Evolutionary conservation across 2,329 filamentous ascomycete species (phyloP).

Genomic region (Phoma sp.): DNA sequence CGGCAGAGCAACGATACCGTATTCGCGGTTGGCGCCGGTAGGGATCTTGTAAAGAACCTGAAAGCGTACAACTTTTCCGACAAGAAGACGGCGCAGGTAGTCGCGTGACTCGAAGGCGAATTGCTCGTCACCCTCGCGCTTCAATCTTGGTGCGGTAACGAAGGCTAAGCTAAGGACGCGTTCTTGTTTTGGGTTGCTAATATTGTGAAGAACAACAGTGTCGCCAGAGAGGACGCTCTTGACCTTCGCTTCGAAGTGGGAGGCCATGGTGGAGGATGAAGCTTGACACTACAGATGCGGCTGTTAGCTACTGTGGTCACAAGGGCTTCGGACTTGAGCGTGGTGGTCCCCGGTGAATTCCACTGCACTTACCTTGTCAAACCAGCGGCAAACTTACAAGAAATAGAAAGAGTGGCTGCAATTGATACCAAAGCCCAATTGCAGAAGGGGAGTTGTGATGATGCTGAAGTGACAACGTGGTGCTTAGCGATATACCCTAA

Average conservation of each 20-base stretch:
- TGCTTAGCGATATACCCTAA: conserved; percentile 20
- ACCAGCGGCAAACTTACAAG: conserved; percentile 10
- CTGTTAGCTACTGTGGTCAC: conserved; percentile 19
- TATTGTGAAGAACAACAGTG: conserved; percentile 82
- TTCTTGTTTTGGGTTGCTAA: conserved; percentile 82
- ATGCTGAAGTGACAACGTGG: conserved; percentile 21
- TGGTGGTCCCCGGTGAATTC: not conserved
- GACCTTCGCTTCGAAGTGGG: conserved; percentile 62
- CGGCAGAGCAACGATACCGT: conserved; percentile 79
- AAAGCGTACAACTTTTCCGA: conserved; percentile 89
- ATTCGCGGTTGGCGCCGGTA: conserved; percentile 78
- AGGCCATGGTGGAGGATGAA: conserved; percentile 35
- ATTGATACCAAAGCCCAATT: conserved; percentile 25
- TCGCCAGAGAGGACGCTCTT: conserved; percentile 96
- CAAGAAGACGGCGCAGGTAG: conserved; percentile 80
- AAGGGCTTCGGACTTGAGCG: conserved; percentile 11
- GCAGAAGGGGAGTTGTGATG: conserved; percentile 17
- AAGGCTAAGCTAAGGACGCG: conserved; percentile 90
- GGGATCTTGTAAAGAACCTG: conserved; percentile 87
- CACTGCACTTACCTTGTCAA: conserved; percentile 19
- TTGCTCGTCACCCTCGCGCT: conserved; percentile 88
- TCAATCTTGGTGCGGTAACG: conserved; percentile 85
- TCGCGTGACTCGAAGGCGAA: conserved; percentile 96
- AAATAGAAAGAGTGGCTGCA: conserved; percentile 17
- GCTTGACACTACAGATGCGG: conserved; percentile 12